Evolutionary conservation across 345 rosid species (phyloP).

Genomic region (Euclidium syriacum): DNA sequence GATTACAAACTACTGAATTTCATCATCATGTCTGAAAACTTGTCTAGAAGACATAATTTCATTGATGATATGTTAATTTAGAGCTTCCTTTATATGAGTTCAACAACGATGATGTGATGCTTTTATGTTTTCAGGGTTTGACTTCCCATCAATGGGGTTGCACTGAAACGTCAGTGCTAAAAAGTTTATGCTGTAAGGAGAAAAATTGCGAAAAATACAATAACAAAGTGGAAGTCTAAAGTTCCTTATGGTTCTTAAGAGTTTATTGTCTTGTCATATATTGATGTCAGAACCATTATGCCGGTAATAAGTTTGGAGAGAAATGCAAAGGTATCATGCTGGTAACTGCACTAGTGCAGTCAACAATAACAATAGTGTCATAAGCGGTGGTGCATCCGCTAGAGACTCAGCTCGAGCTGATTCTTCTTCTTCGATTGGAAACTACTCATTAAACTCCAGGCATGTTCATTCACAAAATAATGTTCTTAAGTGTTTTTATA

Average conservation of each 20-base stretch:
- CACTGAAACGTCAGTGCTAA: slow-evolving; percentile 18
- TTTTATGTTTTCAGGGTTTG: slow-evolving; percentile 26
- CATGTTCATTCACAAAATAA: too few species aligned
- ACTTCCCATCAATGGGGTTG: slow-evolving; percentile 11
- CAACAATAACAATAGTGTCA: slow-evolving; percentile 72
- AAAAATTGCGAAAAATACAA: slow-evolving; percentile 16
- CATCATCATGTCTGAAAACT: too few species aligned
- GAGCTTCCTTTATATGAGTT: not conserved
- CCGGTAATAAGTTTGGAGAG: slow-evolving; percentile 86
- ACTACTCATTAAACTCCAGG: slow-evolving; percentile 76
- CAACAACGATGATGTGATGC: not conserved
- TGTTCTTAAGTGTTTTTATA: too few species aligned
- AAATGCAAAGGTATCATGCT: slow-evolving; percentile 98
- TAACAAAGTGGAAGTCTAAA: slow-evolving; percentile 17
- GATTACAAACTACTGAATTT: not conserved
- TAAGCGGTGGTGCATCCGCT: slow-evolving; percentile 69
- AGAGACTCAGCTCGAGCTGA: slow-evolving; percentile 77
- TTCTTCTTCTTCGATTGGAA: slow-evolving; percentile 67
- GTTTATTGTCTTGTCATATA: slow-evolving; percentile 31
- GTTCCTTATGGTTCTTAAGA: slow-evolving; percentile 24
- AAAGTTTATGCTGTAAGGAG: slow-evolving; percentile 29
- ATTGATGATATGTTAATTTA: not conserved
- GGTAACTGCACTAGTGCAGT: slow-evolving; percentile 93
- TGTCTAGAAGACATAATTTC: not conserved
- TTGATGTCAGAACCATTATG: slow-evolving; percentile 79